Conservation (phyloP, 805 yeast genomes). For the Yarrowia hollandica region DNA sequence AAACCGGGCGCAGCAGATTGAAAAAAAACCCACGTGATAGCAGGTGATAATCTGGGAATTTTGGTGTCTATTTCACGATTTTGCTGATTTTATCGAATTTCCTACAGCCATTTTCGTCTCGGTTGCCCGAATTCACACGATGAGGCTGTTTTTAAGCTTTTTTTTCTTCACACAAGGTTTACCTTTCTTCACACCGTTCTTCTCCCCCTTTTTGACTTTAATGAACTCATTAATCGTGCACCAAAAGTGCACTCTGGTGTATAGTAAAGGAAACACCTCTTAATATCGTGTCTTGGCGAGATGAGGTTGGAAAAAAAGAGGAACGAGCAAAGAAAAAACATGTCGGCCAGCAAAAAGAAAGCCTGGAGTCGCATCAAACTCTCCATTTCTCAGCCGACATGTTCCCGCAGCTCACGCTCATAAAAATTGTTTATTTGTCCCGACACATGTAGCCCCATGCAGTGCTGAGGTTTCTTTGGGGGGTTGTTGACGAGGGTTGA, state of each 20-base stretch:
- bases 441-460: constrained; percentile 23
- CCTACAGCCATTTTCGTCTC: no score
- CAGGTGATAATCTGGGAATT: no score
- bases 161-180: no score
- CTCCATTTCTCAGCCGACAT: background rate
- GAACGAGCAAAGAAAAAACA: background rate
- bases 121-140: no score
- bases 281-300: background rate
- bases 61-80: no score
- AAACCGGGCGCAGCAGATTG: no score
- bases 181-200: no score
- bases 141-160: no score
- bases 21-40: no score
- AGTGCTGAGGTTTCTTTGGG: background rate
- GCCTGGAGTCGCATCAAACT: no score
- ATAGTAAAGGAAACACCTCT: background rate
- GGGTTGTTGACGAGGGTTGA: background rate
- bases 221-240: constrained; percentile 3
- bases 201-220: constrained; percentile 7
- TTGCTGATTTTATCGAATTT: no score
- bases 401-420: constrained; percentile 7
- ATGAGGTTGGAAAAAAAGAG: background rate
- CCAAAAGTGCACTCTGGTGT: constrained; percentile 17
- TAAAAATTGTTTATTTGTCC: constrained; percentile 21
- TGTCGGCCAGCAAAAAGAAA: no score